Base-by-base conservation (phyloP, 2,329 filamentous ascomycete genomes). In the Lizonia empirigonia region DNA sequence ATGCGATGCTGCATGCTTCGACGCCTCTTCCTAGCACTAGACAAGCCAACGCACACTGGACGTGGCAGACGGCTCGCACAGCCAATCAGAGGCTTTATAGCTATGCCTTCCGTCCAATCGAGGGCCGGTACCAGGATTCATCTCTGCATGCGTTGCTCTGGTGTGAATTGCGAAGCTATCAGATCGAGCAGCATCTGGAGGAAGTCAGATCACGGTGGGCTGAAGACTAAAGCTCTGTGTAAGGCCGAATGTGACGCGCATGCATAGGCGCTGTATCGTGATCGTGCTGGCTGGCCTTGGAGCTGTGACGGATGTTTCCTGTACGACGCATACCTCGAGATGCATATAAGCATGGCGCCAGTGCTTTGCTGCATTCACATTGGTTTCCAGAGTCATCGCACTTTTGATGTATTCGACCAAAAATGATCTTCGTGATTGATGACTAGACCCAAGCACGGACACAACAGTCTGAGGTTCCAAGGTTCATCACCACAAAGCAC, bases 21-120 rank as follows among this genome's bases (percentile, higher is more conserved):
- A 60, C 58, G 57, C 55, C 40, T 49, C 47, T 49, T 32, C 36
- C 33, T 13, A 37, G 23, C 37, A 35, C 37, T 47, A 39, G 34
- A 38, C 37, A 52, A 52, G 59, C 69, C 69, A 72, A 65, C 69
- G 64, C 69, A 72, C 68, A 53, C 44, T 56, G 56, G 41, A 51
- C 32, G 32, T 34, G 32, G 32, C 32, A 9, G 32, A 34, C 41
- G 32, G 56, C 63, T 26, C 18, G 36, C 19, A 37, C 36, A 39
- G 53, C 67, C 64, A 70, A 65, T 65, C 50, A 57, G 39, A 18
- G 18, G 39, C 24, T 19, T 50, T 24, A 19, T 26, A 24, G 16
- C 26, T n/a, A 16, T 37, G 8, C 23, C 12, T 34, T 39, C 23
- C 23, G 35, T 46, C 55, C 36, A 36, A 40, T 44, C 36, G 41